A percentile compares a stretch with the other conserved stretches of the same genome.
These are phyloP conservation scores for Trypanosoma lewisi DNA, from an alignment of 208 protist genomes.

Conservation along the genomic window DNA sequence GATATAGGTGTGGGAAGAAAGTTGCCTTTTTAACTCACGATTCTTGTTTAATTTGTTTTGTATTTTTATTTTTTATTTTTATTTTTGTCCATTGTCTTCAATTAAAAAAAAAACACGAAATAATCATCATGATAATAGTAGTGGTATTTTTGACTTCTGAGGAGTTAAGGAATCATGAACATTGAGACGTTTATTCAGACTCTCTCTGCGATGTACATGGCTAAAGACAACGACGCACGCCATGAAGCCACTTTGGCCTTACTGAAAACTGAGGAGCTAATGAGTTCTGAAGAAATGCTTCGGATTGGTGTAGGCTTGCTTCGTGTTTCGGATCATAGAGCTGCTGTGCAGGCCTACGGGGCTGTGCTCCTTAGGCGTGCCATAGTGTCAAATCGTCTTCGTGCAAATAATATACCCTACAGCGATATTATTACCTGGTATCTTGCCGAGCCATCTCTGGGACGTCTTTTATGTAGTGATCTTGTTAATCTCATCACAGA, in stretches of 20 bases:
- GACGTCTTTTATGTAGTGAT: conserved; percentile 41
- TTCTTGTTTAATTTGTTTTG: conserved; percentile 6
- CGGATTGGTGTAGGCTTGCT: conserved; percentile 62
- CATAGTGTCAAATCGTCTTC: conserved; percentile 31
- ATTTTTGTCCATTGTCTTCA: not conserved
- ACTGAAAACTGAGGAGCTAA: conserved; percentile 47
- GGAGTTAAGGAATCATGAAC: conserved; percentile 9
- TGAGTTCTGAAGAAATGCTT: conserved; percentile 31
- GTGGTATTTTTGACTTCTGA: not conserved
- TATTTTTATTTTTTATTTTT: conserved; percentile 14
- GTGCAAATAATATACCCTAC: conserved; percentile 38
- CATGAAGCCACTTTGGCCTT: conserved; percentile 37
- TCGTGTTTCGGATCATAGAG: conserved; percentile 32
- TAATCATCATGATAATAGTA: too few relatives aligned
- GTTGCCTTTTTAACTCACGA: conserved; percentile 11
- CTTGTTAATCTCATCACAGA: conserved; percentile 69
- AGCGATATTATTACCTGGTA: conserved; percentile 73
- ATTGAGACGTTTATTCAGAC: conserved; percentile 33
- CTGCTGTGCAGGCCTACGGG: conserved; percentile 75
- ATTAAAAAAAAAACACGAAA: too few relatives aligned
- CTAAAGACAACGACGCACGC: conserved; percentile 40
- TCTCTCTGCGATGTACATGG: conserved; percentile 47
- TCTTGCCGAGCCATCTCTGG: conserved; percentile 49
- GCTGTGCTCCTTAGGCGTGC: conserved; percentile 68
- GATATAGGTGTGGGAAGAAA: too few relatives aligned